phyloP scores from a whole-genome alignment of 225 moss, liverwort and hornwort genomes.

The Polytrichum commune region DNA sequence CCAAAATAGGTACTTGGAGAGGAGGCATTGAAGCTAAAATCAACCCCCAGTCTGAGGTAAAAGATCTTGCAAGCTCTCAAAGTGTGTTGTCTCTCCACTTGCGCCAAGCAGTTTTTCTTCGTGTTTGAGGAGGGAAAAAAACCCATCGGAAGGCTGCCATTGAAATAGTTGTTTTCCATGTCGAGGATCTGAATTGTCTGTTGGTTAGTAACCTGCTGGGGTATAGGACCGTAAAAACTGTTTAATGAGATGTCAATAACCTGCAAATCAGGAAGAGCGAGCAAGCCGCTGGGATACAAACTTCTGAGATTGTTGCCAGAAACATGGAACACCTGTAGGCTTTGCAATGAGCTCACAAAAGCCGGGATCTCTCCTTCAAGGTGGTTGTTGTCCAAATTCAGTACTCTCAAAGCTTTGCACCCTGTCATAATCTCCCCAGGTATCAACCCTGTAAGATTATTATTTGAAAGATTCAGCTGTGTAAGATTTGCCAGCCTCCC shows the following conservation, averaged over 20 bases:
- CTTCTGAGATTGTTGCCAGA: slow-evolving; percentile 51
- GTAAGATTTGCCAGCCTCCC: slow-evolving; percentile 47
- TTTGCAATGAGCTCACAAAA: slow-evolving; percentile 33
- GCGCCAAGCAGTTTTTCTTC: slow-evolving; percentile 43
- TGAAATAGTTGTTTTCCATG: slow-evolving; percentile 29
- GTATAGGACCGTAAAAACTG: slow-evolving; percentile 46
- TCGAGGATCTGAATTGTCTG: slow-evolving; percentile 14
- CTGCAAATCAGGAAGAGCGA: slow-evolving; percentile 31
- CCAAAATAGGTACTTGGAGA: slow-evolving; percentile 13
- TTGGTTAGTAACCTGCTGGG: slow-evolving; percentile 24
- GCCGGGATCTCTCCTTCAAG: slow-evolving; percentile 37
- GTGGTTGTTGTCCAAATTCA: slow-evolving; percentile 37
- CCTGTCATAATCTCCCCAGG: slow-evolving; percentile 38
- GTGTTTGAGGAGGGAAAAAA: slow-evolving; percentile 24
- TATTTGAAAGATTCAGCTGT: slow-evolving; percentile 26
- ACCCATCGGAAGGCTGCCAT: slow-evolving; percentile 51
- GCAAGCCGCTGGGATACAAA: slow-evolving; percentile 27
- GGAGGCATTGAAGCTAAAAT: slow-evolving; percentile 44
- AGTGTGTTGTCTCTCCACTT: slow-evolving; percentile 35
- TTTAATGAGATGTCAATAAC: slow-evolving; percentile 59
- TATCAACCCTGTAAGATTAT: slow-evolving; percentile 46
- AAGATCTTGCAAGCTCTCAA: slow-evolving; percentile 27
- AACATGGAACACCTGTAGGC: slow-evolving; percentile 41
- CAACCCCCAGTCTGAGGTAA: slow-evolving; percentile 37
- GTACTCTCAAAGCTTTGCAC: slow-evolving; percentile 26